Percentiles rank a stretch among this genome's conserved stretches.
These are phyloP conservation scores for Sindora glabra DNA, from an alignment of 306 rosid genomes.

Conservation along the genomic window DNA sequence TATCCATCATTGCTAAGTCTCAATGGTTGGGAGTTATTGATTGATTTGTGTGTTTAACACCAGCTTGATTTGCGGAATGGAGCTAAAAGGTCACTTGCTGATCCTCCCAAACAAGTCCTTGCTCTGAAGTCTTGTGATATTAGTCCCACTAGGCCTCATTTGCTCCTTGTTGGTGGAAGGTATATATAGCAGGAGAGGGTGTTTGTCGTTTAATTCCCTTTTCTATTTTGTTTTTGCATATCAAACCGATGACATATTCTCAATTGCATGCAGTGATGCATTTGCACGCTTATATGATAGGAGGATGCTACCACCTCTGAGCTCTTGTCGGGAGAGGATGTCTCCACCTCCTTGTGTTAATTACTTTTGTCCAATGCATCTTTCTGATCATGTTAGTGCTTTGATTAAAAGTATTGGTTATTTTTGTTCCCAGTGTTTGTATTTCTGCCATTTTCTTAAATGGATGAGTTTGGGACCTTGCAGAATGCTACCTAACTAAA, in stretches of 20 bases:
- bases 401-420: conserved; percentile 4
- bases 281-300: conserved; percentile 96
- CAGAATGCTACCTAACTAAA: no score
- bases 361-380: conserved; percentile 98
- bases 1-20: no score
- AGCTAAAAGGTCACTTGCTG: conserved; percentile 84
- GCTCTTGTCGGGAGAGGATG: conserved; percentile 66
- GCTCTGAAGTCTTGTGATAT: conserved; percentile 87
- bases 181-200: conserved; percentile 26
- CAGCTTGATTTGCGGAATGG: conserved; percentile 97
- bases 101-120: conserved; percentile 82
- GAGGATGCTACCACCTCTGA: conserved; percentile 85
- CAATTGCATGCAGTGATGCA: conserved; percentile 72
- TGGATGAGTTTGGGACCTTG: no score
- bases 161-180: conserved; percentile 99
- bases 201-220: neutral
- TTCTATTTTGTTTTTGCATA: no score
- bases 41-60: conserved; percentile 32
- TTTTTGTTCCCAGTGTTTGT: conserved; percentile 1
- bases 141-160: conserved; percentile 82
- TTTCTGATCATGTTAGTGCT: conserved; percentile 80
- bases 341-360: conserved; percentile 88
- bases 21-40: no score
- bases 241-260: conserved; percentile 17
- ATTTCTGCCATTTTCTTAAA: neutral